These are phyloP conservation scores for Trypanosomatidae sp. DNA, from an alignment of 208 protist genomes.

Conservation along the genomic window DNA sequence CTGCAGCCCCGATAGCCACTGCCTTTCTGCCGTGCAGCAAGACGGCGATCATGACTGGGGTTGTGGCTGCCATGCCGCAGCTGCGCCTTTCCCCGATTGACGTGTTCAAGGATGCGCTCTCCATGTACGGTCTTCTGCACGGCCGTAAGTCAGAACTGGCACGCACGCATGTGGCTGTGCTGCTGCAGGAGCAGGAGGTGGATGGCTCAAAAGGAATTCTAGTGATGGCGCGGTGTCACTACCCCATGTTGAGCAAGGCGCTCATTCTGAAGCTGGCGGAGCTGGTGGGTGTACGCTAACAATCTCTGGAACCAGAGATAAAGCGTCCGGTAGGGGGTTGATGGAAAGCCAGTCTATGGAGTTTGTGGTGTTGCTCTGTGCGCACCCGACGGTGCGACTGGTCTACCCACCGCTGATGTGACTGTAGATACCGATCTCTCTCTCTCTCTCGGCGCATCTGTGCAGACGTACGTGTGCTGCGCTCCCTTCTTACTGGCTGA, in stretches of 20 bases:
- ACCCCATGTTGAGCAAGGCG: slow-evolving; percentile 45
- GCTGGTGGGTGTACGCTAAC: slow-evolving; percentile 16
- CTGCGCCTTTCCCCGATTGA: slow-evolving; percentile 59
- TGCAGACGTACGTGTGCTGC: background rate
- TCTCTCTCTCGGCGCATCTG: background rate
- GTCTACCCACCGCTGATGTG: background rate
- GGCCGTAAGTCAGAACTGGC: slow-evolving; percentile 44
- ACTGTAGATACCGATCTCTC: background rate
- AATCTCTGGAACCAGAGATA: background rate
- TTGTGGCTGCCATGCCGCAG: slow-evolving; percentile 30
- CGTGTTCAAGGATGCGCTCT: slow-evolving; percentile 64
- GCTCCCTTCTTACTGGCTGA: background rate
- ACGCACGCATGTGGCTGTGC: slow-evolving; percentile 55
- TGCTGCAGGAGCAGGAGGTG: slow-evolving; percentile 57
- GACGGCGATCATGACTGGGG: slow-evolving; percentile 29
- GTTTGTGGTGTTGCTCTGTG: background rate
- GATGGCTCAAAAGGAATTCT: slow-evolving; percentile 38
- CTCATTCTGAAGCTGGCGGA: slow-evolving; percentile 57
- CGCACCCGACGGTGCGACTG: background rate
- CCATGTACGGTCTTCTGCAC: slow-evolving; percentile 63
- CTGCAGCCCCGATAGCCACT: slow-evolving; percentile 29
- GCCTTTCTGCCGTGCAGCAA: slow-evolving; percentile 58
- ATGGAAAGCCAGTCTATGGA: background rate
- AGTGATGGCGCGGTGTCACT: slow-evolving; percentile 49
- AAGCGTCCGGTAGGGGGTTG: background rate